phyloP scores from a whole-genome alignment of 306 rosid genomes.

The Pyrus bretschneideri region DNA sequence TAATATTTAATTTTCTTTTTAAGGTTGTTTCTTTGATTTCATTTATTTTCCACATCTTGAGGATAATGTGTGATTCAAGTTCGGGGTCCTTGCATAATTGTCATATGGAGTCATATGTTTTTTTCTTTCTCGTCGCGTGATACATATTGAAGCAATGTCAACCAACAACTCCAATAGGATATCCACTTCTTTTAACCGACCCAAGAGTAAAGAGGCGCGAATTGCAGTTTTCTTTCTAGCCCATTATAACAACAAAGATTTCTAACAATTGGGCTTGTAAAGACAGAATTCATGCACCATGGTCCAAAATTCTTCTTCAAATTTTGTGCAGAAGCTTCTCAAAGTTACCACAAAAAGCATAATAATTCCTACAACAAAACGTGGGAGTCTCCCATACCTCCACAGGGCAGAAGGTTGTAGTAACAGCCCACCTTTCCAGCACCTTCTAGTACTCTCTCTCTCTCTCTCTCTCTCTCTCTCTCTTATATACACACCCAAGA shows the following conservation, averaged over 20 bases:
- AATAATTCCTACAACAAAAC: not conserved
- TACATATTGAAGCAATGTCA: too few species aligned
- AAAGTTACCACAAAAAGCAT: not conserved
- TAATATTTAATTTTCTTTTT: too few species aligned
- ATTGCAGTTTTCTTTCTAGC: not conserved
- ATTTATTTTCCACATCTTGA: too few species aligned
- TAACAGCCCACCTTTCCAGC: not conserved
- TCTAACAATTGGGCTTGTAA: not conserved
- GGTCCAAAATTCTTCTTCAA: not conserved
- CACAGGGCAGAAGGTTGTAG: slow-evolving; percentile 29
- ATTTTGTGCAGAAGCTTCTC: not conserved
- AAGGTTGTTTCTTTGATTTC: too few species aligned
- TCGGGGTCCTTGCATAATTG: too few species aligned
- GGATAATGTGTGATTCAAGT: too few species aligned
- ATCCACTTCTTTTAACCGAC: too few species aligned
- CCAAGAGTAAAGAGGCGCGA: not conserved
- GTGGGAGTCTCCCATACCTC: not conserved
- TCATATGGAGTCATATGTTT: too few species aligned
- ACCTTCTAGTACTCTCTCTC: not conserved
- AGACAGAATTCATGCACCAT: not conserved
- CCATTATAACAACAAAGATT: not conserved
- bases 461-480: not conserved
- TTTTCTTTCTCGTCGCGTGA: too few species aligned
- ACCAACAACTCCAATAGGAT: too few species aligned
- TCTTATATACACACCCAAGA: not conserved